These are phyloP conservation scores for Monilinia aucupariae DNA, from an alignment of 2,329 filamentous ascomycete genomes.

Conservation along the genomic window DNA sequence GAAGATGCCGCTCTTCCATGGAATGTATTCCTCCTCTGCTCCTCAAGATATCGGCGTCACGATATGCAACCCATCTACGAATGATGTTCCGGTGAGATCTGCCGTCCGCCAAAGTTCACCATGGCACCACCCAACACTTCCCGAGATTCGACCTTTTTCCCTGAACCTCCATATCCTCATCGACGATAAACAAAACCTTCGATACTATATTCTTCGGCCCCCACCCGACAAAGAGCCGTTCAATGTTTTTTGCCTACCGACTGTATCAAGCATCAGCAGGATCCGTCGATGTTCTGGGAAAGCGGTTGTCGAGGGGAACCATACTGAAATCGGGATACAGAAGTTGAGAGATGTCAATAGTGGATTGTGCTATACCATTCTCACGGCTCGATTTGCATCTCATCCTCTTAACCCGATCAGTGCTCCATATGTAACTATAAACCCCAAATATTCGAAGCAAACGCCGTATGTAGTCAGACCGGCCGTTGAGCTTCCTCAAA, in stretches of 20 bases:
- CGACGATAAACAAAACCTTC: slow-evolving; percentile 6
- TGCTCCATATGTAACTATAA: too few relatives aligned
- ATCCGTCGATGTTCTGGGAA: not conserved
- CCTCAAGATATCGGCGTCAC: not conserved
- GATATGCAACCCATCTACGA: not conserved
- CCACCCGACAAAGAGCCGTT: not conserved
- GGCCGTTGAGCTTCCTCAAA: not conserved
- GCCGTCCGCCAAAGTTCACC: not conserved
- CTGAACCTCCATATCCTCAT: not conserved
- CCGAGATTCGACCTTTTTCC: slow-evolving; percentile 13
- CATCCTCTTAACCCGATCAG: not conserved
- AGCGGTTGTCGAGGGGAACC: not conserved
- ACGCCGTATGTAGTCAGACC: not conserved
- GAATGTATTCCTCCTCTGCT: not conserved
- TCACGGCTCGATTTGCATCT: not conserved
- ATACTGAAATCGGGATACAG: not conserved
- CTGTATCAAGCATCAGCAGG: not conserved
- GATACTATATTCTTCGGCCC: slow-evolving; percentile 5
- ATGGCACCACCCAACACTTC: slow-evolving; percentile 5
- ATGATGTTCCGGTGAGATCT: not conserved
- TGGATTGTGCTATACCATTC: slow-evolving; percentile 4
- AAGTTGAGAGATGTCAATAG: not conserved
- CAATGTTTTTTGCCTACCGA: not conserved
- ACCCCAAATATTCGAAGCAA: not conserved
- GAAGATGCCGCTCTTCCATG: not conserved